A percentile compares a stretch with the other conserved stretches of the same genome.
Conservation (phyloP, 306 rosid species). For the Prunus armeniaca region DNA sequence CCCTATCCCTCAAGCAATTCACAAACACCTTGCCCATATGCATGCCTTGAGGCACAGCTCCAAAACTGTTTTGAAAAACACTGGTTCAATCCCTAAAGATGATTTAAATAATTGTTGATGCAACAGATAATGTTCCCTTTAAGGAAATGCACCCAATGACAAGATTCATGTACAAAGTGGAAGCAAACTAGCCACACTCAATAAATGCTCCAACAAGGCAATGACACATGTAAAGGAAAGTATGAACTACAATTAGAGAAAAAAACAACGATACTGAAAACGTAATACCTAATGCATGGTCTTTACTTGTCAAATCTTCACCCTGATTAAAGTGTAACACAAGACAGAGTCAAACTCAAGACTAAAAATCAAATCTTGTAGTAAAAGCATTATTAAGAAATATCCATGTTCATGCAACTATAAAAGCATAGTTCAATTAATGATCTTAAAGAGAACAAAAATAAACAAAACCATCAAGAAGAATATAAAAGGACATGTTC, state of each 20-base stretch:
- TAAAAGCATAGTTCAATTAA: slow-evolving; percentile 1
- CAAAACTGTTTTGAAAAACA: background rate
- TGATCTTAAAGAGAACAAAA: background rate
- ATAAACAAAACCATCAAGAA: slow-evolving; percentile 5
- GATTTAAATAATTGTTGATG: background rate
- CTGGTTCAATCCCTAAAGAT: background rate
- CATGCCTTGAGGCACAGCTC: background rate
- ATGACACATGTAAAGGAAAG: background rate
- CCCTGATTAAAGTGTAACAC: slow-evolving; percentile 45
- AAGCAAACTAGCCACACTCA: background rate
- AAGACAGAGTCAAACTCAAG: slow-evolving; percentile 29
- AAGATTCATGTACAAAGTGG: background rate
- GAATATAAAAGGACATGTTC: background rate
- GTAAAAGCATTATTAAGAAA: slow-evolving; percentile 1
- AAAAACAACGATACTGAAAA: slow-evolving; percentile 7
- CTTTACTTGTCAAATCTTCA: slow-evolving; percentile 38
- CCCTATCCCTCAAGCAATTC: too few species aligned
- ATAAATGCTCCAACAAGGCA: background rate
- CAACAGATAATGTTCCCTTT: background rate
- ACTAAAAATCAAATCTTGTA: background rate
- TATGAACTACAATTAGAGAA: background rate
- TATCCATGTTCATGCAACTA: slow-evolving; percentile 11
- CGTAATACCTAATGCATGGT: slow-evolving; percentile 47
- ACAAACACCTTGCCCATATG: background rate
- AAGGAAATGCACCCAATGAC: background rate